phyloP scores from a whole-genome alignment of 1,139 yeast genomes.

The Hanseniaspora sp. region DNA sequence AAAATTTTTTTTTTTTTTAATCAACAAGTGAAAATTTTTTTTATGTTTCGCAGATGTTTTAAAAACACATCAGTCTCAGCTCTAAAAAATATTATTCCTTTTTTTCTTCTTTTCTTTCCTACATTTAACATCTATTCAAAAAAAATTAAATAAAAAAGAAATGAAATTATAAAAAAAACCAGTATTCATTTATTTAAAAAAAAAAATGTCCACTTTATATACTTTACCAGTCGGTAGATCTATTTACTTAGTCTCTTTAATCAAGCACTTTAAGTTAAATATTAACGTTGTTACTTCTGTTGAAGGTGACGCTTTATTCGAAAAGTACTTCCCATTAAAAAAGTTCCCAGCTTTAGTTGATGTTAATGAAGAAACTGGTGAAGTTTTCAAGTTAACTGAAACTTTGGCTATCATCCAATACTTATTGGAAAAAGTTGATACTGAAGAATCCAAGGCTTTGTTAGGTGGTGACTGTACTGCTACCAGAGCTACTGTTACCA shows the following conservation, averaged over 20 bases:
- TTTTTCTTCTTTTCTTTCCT: too few species aligned
- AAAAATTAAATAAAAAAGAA: too few species aligned
- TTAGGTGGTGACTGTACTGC: slow-evolving; percentile 39
- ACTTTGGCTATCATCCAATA: slow-evolving; percentile 55
- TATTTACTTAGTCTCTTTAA: slow-evolving; percentile 48
- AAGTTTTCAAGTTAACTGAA: slow-evolving; percentile 62
- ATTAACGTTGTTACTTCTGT: slow-evolving; percentile 22
- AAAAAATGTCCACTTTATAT: slow-evolving; percentile 51
- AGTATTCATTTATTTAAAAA: too few species aligned
- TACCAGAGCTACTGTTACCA: slow-evolving; percentile 57
- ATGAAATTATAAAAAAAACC: too few species aligned
- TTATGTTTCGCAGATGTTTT: too few species aligned
- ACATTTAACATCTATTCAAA: too few species aligned
- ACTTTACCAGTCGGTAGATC: slow-evolving; percentile 39
- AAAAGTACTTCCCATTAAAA: slow-evolving; percentile 52
- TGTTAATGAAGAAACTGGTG: slow-evolving; percentile 67
- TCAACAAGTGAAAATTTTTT: too few species aligned
- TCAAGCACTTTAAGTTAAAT: slow-evolving; percentile 36
- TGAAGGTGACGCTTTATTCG: slow-evolving; percentile 35
- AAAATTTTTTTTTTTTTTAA: too few species aligned
- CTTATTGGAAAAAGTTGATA: slow-evolving; percentile 27
- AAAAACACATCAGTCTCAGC: too few species aligned
- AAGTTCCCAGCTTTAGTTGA: slow-evolving; percentile 69
- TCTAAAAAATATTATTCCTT: too few species aligned
- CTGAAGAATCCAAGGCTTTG: slow-evolving; percentile 18